A percentile compares a stretch with the other conserved stretches of the same genome.
Evolutionary conservation across 768 basidiomycete species (phyloP).

Genomic region (Tricholoma saponaceum): DNA sequence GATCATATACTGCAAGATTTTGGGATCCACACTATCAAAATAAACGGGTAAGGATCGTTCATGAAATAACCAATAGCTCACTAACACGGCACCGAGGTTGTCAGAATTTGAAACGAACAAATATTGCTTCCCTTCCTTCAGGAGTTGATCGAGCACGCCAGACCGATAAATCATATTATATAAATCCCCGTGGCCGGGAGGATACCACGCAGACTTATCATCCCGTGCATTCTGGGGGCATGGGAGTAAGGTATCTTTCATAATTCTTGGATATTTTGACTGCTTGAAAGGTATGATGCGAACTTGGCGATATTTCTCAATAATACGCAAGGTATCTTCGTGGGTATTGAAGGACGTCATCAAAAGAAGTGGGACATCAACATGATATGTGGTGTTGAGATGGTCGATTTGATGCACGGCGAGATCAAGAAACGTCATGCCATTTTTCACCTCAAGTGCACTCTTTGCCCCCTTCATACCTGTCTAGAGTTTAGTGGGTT

Average conservation of each 20-base stretch:
- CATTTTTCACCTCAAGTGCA: constrained; percentile 83
- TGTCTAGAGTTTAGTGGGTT: constrained; percentile 33
- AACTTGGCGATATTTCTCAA: constrained; percentile 85
- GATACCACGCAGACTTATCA: constrained; percentile 83
- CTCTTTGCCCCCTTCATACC: constrained; percentile 74
- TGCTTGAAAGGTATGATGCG: constrained; percentile 81
- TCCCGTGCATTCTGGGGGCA: constrained; percentile 61
- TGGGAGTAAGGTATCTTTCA: constrained; percentile 72
- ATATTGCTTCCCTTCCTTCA: constrained; percentile 84
- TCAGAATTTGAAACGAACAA: constrained; percentile 88
- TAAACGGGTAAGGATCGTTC: constrained; percentile 9
- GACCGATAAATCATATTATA: constrained; percentile 76
- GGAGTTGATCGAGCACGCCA: constrained; percentile 72
- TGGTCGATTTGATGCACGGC: constrained; percentile 84
- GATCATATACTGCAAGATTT: constrained; percentile 78
- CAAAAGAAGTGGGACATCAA: constrained; percentile 83
- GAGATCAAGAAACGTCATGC: constrained; percentile 86
- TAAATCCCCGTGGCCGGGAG: constrained; percentile 84
- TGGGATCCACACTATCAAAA: constrained; percentile 59
- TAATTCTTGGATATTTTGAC: constrained; percentile 80
- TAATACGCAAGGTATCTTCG: constrained; percentile 81
- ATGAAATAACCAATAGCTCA: constrained; percentile 36
- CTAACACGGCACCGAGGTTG: constrained; percentile 76
- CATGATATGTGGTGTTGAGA: constrained; percentile 65
- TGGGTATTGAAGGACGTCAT: constrained; percentile 96